Base-by-base conservation (phyloP, 306 rosid species). In the Castanea crenata region DNA sequence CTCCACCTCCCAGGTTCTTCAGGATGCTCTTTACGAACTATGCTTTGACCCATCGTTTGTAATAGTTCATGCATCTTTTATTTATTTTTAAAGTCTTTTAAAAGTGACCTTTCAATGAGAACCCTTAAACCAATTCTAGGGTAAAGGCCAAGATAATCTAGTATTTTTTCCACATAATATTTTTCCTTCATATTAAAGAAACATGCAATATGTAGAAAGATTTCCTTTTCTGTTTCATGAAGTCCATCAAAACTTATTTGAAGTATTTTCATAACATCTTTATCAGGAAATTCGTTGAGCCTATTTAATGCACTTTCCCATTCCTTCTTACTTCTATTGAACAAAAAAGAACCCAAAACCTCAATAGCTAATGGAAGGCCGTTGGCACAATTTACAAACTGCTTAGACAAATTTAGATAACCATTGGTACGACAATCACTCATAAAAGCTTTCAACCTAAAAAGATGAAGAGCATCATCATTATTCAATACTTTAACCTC, bases 351-450 rank as follows among this genome's bases (percentile, higher is more conserved):
- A 23, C 87, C 85, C 38, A 75, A 55, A 3, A 69, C 74, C 46
- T 62, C 71, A 56, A 85, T 82, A 55, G 87, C 84, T 32, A 88
- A 75, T 5, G 91, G 85, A 81, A 85, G 85, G 4, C 88, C 83
- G 46, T 2, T 27, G 21, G 81, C 16, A 55, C 74, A 74, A 74
- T 70, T 29, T 68, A 85, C 75, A 25, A 71, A 75, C 46, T 65
- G 69, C 56, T 49, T 16, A 32, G 85, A 81, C 78, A 85, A 78
- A 21, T 52, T 3, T 27, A 70, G 27, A 78, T 81, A 85, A 21
- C 4, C 74, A 35, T 65, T 69, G 56, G 46, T 0, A 55, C 76
- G 85, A 32, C 71, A 61, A 51, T 56, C 58, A 49, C 15, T 68
- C 18, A 81, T 85, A 65, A 85, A 81, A 27, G 88, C 88, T 63